A percentile compares a stretch with the other conserved stretches of the same genome.
phyloP scores from a whole-genome alignment of 176 grass and related monocot genomes.

The Stipa capillata region DNA sequence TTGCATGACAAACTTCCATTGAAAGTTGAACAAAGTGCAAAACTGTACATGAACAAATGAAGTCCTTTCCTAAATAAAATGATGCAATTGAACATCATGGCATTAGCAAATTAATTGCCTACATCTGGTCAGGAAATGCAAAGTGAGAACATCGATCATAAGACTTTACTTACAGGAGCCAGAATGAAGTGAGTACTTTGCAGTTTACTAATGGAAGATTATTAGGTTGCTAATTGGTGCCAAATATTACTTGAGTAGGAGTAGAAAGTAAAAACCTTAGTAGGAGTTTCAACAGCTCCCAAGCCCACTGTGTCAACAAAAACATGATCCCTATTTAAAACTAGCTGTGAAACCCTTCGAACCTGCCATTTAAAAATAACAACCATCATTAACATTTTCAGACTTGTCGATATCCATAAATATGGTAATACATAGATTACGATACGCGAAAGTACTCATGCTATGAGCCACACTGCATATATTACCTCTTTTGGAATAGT shows the following conservation, averaged over 20 bases:
- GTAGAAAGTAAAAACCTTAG: conserved; percentile 51
- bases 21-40: no score
- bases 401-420: not conserved
- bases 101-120: not conserved
- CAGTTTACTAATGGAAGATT: not conserved
- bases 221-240: not conserved
- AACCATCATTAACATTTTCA: conserved; percentile 1
- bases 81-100: no score
- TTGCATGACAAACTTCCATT: no score
- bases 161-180: not conserved
- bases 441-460: not conserved
- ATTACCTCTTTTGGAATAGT: conserved; percentile 94
- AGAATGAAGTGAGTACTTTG: not conserved
- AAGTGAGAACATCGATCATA: not conserved
- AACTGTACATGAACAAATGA: no score
- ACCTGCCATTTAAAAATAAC: conserved; percentile 44
- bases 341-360: conserved; percentile 86
- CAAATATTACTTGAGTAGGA: not conserved
- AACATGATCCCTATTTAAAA: conserved; percentile 78
- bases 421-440: not conserved
- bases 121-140: not conserved
- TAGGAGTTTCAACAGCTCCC: conserved; percentile 68
- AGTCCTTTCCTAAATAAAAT: no score
- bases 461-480: not conserved
- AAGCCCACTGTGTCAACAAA: conserved; percentile 90